Conservation (phyloP, 1,139 yeast genomes). For the Candida albicans region DNA sequence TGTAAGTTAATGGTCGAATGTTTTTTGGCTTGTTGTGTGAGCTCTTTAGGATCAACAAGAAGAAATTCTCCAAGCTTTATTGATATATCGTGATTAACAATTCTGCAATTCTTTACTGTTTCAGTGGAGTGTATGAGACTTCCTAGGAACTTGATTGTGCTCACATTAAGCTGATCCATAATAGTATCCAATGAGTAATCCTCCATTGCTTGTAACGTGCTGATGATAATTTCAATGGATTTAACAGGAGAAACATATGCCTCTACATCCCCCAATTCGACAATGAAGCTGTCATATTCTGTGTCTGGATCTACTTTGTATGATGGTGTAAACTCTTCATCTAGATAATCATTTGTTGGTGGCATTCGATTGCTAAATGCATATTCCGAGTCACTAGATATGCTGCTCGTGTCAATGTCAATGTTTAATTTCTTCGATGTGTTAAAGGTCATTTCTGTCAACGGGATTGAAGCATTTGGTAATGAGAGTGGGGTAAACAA, state of each 20-base stretch:
- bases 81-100: conserved; percentile 51
- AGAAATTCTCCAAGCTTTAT: conserved; percentile 46
- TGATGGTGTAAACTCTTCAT: conserved; percentile 46
- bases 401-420: conserved; percentile 9
- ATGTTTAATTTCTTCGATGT: conserved; percentile 6
- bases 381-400: conserved; percentile 5
- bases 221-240: conserved; percentile 30
- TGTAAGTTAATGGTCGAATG: conserved; percentile 27
- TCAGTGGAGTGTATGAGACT: conserved; percentile 36
- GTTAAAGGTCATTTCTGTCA: conserved; percentile 28
- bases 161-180: conserved; percentile 65
- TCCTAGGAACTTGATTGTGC: conserved; percentile 50
- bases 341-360: conserved; percentile 41
- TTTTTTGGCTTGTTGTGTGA: conserved; percentile 18
- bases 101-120: conserved; percentile 44
- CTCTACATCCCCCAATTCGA: conserved; percentile 50
- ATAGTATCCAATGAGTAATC: conserved; percentile 45
- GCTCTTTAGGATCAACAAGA: conserved; percentile 18
- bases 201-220: conserved; percentile 31
- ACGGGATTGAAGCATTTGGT: conserved; percentile 66
- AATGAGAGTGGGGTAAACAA: conserved; percentile 62
- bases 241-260: conserved; percentile 40
- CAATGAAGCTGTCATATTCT: conserved; percentile 55
- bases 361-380: conserved; percentile 5
- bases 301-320: conserved; percentile 39